Conservation (phyloP, 371 early-diverging fungal species). For the Thermomucor indicae-seudaticae region DNA sequence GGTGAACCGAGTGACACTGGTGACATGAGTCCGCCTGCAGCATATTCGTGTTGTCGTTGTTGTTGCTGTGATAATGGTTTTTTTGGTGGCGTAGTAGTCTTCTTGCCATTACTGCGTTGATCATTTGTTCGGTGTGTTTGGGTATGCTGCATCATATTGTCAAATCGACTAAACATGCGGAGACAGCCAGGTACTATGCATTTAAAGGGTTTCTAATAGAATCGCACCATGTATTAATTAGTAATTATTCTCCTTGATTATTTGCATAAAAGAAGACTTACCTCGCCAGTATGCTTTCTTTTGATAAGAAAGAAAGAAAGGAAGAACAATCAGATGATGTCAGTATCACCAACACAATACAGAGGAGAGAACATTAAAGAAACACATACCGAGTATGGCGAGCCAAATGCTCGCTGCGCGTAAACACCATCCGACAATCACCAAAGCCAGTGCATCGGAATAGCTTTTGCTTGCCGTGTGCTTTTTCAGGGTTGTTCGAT, state of each 20-base stretch:
- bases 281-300: conserved; percentile 59
- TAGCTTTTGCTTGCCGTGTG: conserved; percentile 41
- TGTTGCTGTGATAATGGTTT: not conserved
- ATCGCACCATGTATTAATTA: not conserved
- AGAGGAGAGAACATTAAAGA: not conserved
- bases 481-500: not conserved
- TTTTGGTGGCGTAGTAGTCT: not conserved
- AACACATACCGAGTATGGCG: conserved; percentile 26
- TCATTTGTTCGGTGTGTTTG: conserved; percentile 55
- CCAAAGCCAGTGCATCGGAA: conserved; percentile 57
- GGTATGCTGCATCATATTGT: conserved; percentile 65
- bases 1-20: conserved; percentile 22
- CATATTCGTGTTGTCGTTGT: not conserved
- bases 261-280: conserved; percentile 5
- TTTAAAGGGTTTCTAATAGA: conserved; percentile 47
- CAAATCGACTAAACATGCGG: conserved; percentile 55
- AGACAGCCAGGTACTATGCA: conserved; percentile 54
- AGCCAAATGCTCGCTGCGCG: conserved; percentile 59
- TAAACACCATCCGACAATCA: conserved; percentile 57
- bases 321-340: too few species aligned
- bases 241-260: too few species aligned
- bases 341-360: not conserved
- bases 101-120: conserved; percentile 2
- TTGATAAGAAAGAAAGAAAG: not conserved
- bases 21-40: conserved; percentile 12